A percentile compares a stretch with the other conserved stretches of the same genome.
Evolutionary conservation across 345 rosid genomes (phyloP).

Genomic region (Pistacia atlantica): DNA sequence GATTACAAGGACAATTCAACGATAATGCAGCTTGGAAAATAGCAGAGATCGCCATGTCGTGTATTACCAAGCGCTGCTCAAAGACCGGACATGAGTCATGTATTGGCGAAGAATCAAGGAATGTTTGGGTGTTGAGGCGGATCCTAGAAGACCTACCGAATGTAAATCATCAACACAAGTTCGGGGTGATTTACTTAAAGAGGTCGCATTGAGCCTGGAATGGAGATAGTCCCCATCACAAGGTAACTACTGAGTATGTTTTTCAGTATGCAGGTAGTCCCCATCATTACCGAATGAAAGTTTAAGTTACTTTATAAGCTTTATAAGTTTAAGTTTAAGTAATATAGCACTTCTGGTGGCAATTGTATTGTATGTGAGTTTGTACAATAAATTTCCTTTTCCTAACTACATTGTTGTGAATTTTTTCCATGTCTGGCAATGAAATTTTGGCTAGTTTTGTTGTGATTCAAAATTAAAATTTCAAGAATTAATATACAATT

Average conservation of each 20-base stretch:
- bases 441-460: too few species aligned
- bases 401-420: too few species aligned
- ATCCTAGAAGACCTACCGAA: neutral
- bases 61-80: conserved; percentile 8
- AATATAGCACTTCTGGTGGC: too few species aligned
- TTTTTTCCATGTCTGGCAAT: too few species aligned
- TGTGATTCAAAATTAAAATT: too few species aligned
- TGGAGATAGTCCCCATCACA: neutral
- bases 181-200: neutral
- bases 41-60: conserved; percentile 19
- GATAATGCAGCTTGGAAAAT: conserved; percentile 34
- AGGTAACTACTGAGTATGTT: neutral
- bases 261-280: neutral
- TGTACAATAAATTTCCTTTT: neutral
- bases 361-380: neutral
- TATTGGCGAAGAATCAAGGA: conserved; percentile 32
- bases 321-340: too few species aligned
- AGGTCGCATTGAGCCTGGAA: neutral
- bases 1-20: conserved; percentile 25
- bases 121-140: conserved; percentile 24
- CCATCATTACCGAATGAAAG: too few species aligned
- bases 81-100: conserved; percentile 31
- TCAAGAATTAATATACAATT: too few species aligned
- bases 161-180: neutral
- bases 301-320: too few species aligned